phyloP scores from a whole-genome alignment of 306 rosid species.

The Geum urbanum region DNA sequence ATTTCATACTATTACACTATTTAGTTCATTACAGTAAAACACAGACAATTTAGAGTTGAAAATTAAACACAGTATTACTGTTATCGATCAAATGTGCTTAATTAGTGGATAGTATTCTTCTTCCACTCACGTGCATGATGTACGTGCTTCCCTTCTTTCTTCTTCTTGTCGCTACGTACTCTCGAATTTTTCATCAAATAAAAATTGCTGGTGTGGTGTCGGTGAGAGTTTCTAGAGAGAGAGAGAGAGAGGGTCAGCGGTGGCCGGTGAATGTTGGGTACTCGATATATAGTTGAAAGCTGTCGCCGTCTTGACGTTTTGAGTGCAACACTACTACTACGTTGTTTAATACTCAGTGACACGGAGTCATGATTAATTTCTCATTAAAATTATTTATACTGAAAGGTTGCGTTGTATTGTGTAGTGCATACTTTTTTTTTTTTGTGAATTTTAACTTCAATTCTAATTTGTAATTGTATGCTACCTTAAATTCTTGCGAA shows the following conservation, averaged over 20 bases:
- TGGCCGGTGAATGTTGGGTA: no score
- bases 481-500: no score
- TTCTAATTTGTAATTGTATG: no score
- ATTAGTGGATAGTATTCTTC: not conserved
- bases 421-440: no score
- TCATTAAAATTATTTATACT: no score
- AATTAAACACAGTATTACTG: not conserved
- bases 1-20: not conserved
- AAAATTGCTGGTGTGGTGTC: slow-evolving; percentile 8
- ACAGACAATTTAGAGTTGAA: not conserved
- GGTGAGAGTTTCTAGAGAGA: slow-evolving; percentile 7
- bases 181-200: not conserved
- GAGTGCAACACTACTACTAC: not conserved
- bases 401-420: no score
- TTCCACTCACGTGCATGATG: slow-evolving; percentile 3
- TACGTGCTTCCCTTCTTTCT: not conserved
- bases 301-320: not conserved
- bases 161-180: not conserved
- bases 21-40: not conserved
- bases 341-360: no score
- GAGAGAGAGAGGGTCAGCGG: not conserved
- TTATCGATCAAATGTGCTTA: not conserved
- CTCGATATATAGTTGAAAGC: no score
- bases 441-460: no score
- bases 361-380: no score